A percentile compares a stretch with the other conserved stretches of the same genome.
phyloP scores from a whole-genome alignment of 1,284 basidiomycete species.

The Cutaneotrichosporon spelunceum region DNA sequence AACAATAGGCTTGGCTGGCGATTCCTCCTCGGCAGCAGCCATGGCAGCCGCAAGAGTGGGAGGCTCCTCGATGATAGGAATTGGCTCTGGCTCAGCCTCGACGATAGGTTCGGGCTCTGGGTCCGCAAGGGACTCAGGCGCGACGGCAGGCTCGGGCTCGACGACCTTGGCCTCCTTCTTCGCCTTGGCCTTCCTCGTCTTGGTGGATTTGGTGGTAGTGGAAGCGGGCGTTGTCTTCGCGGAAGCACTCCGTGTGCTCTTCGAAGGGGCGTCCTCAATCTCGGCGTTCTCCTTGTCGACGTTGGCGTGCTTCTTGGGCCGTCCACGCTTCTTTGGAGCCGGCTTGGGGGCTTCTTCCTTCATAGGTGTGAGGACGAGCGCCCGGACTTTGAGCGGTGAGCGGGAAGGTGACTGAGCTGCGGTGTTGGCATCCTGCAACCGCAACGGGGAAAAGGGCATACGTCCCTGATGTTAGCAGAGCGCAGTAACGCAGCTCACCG shows the following conservation, averaged over 20 bases:
- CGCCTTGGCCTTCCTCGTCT: slow-evolving; percentile 9
- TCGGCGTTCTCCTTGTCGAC: slow-evolving; percentile 6
- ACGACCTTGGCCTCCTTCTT: background rate
- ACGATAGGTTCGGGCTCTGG: slow-evolving; percentile 1
- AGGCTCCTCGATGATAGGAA: background rate
- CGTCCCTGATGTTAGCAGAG: slow-evolving; percentile 22
- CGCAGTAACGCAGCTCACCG: slow-evolving; percentile 18
- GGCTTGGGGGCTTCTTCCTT: slow-evolving; percentile 22
- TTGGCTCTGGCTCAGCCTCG: slow-evolving; percentile 7
- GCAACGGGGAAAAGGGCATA: slow-evolving; percentile 38
- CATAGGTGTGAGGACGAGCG: slow-evolving; percentile 1
- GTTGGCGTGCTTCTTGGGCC: slow-evolving; percentile 21
- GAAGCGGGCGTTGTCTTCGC: slow-evolving; percentile 2
- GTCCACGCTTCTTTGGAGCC: slow-evolving; percentile 17
- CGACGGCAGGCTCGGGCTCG: background rate
- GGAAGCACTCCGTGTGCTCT: background rate
- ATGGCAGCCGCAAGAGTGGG: background rate
- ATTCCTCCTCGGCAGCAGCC: background rate
- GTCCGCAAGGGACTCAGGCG: background rate
- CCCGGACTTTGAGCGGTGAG: slow-evolving; percentile 17
- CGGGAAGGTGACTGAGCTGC: slow-evolving; percentile 14
- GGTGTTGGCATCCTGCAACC: slow-evolving; percentile 34
- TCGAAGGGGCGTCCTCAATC: background rate
- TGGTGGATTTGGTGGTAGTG: slow-evolving; percentile 8
- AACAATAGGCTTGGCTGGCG: slow-evolving; percentile 7